A percentile compares a stretch with the other conserved stretches of the same genome.
phyloP scores from a whole-genome alignment of 2,329 filamentous ascomycete species.

The Trichoderma atroviride region DNA sequence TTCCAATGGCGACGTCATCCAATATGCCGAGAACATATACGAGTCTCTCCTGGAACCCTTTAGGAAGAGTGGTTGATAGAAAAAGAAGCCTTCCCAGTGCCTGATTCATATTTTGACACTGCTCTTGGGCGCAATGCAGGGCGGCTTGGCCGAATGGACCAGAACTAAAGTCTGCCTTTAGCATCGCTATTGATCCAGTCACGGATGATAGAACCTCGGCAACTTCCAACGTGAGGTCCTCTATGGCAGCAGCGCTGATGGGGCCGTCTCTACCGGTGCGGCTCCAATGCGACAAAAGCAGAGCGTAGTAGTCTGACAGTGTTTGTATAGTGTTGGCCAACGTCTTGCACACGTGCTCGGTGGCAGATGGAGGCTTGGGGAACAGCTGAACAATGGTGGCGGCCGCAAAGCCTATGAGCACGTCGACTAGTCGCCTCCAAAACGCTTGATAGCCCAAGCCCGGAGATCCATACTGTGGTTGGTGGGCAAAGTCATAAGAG shows the following conservation, averaged over 20 bases:
- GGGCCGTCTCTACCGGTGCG: slow-evolving; percentile 35
- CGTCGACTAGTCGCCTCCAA: slow-evolving; percentile 49
- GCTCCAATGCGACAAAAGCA: slow-evolving; percentile 50
- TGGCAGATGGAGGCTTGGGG: slow-evolving; percentile 50
- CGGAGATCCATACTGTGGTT: slow-evolving; percentile 48
- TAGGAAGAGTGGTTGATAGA: slow-evolving; percentile 43
- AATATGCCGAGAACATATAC: slow-evolving; percentile 43
- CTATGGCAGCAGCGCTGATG: slow-evolving; percentile 38
- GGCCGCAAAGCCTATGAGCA: slow-evolving; percentile 49
- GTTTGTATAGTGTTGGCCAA: slow-evolving; percentile 48
- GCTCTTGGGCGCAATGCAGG: slow-evolving; percentile 37
- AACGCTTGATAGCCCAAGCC: slow-evolving; percentile 52
- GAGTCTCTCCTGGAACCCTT: slow-evolving; percentile 45
- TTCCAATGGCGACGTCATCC: slow-evolving; percentile 49
- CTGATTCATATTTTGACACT: slow-evolving; percentile 41
- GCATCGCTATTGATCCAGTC: slow-evolving; percentile 33
- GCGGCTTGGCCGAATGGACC: slow-evolving; percentile 38
- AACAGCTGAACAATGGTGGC: slow-evolving; percentile 51
- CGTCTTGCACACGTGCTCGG: slow-evolving; percentile 47
- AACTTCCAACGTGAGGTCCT: slow-evolving; percentile 37
- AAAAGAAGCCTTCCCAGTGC: slow-evolving; percentile 38
- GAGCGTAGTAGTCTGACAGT: slow-evolving; percentile 52
- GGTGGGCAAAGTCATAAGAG: slow-evolving; percentile 50
- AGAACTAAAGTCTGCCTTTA: slow-evolving; percentile 39
- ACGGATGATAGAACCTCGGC: slow-evolving; percentile 36